Evolutionary conservation across 306 rosid species (phyloP).

Genomic region (Betula pendula): DNA sequence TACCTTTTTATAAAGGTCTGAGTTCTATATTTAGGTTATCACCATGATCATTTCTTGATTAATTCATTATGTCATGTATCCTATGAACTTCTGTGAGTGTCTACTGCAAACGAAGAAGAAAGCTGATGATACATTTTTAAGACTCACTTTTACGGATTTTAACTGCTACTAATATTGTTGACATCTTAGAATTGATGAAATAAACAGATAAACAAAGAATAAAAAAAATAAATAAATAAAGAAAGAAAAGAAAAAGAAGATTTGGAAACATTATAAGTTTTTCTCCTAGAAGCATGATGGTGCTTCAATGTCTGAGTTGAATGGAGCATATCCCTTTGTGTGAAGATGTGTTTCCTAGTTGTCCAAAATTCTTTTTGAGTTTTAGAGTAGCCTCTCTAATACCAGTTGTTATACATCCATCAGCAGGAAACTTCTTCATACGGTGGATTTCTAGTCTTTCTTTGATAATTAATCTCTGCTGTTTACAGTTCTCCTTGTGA

Average conservation of each 20-base stretch:
- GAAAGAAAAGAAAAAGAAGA: too few species aligned
- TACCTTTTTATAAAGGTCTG: neutral
- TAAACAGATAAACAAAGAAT: too few species aligned
- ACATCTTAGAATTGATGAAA: neutral
- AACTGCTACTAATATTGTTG: neutral
- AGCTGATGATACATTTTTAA: neutral
- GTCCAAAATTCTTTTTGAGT: neutral
- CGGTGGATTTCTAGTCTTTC: conserved; percentile 1
- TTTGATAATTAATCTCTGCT: neutral
- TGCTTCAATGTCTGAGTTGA: neutral
- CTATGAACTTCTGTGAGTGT: neutral
- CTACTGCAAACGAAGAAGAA: neutral
- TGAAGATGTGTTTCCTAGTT: neutral
- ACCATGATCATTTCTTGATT: neutral
- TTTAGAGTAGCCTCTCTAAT: neutral
- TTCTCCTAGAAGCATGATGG: neutral
- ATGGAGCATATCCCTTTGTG: neutral
- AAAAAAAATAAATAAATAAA: too few species aligned
- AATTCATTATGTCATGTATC: neutral
- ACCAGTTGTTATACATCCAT: neutral
- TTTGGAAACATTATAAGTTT: neutral
- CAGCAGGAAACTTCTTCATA: neutral
- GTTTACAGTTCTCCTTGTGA: conserved; percentile 14
- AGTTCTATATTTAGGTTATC: neutral
- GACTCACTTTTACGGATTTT: neutral